phyloP scores from a whole-genome alignment of 1,139 yeast genomes.

The Yamadazyma triangularis region DNA sequence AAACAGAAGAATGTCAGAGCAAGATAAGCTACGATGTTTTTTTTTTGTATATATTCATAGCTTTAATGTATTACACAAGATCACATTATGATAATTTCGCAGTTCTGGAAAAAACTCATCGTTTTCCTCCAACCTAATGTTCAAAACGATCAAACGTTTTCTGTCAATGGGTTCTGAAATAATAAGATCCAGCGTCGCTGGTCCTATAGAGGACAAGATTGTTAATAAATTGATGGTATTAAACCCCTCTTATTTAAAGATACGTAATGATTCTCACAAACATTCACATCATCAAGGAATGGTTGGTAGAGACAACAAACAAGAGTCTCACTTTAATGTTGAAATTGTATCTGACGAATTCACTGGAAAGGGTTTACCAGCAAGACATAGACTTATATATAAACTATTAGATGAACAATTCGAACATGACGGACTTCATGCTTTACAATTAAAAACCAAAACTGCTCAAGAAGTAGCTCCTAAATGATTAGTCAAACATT shows the following conservation, averaged over 20 bases:
- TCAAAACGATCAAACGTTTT: slow-evolving; percentile 7
- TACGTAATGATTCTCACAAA: slow-evolving; percentile 79
- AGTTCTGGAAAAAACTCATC: neutral
- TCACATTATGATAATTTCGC: no score
- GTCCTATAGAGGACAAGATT: slow-evolving; percentile 56
- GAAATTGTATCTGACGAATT: slow-evolving; percentile 71
- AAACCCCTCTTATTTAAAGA: slow-evolving; percentile 48
- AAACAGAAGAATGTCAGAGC: slow-evolving; percentile 10
- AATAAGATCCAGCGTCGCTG: slow-evolving; percentile 20
- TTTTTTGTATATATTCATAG: no score
- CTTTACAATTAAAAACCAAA: slow-evolving; percentile 80
- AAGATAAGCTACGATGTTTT: slow-evolving; percentile 2
- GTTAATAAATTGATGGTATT: slow-evolving; percentile 25
- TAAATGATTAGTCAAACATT: no score
- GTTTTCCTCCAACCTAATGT: slow-evolving; percentile 2
- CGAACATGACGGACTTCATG: slow-evolving; percentile 73
- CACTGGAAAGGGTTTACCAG: slow-evolving; percentile 61
- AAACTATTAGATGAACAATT: slow-evolving; percentile 68
- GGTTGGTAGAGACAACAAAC: slow-evolving; percentile 64
- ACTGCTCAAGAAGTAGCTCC: slow-evolving; percentile 66
- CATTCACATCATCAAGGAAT: slow-evolving; percentile 89
- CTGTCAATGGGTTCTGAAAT: slow-evolving; percentile 8
- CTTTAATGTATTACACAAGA: no score
- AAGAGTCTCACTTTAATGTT: slow-evolving; percentile 79
- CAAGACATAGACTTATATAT: slow-evolving; percentile 78